A percentile compares a stretch with the other conserved stretches of the same genome.
These are phyloP conservation scores for Globisporangium takayamanum DNA, from an alignment of 352 stramenopile species.

Conservation along the genomic window DNA sequence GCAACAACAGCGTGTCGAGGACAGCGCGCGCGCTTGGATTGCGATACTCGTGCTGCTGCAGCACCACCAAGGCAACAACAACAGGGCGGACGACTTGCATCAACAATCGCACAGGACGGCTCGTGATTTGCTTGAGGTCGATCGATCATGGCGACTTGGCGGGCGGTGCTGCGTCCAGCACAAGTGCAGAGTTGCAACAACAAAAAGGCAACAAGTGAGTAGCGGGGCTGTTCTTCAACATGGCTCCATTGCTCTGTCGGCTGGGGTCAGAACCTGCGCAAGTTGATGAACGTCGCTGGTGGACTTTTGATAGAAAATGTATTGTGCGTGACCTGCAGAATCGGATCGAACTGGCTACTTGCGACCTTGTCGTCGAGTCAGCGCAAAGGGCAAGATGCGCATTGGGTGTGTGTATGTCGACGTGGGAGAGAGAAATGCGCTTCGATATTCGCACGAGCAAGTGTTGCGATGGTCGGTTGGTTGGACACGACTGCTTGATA, in stretches of 20 bases:
- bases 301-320: not conserved
- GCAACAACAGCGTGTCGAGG: not conserved
- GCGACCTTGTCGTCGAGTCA: conserved; percentile 7
- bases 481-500: no score
- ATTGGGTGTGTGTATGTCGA: not conserved
- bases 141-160: not conserved
- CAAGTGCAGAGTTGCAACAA: not conserved
- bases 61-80: no score
- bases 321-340: not conserved
- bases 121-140: not conserved
- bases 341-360: conserved; percentile 1
- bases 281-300: not conserved
- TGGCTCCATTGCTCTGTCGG: not conserved
- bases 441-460: not conserved
- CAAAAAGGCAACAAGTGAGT: not conserved
- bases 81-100: no score
- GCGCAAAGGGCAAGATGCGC: not conserved
- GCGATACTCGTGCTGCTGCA: not conserved
- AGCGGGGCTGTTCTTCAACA: not conserved
- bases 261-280: not conserved
- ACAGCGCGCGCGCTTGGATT: not conserved
- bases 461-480: no score
- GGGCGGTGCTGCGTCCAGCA: not conserved
- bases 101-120: no score
- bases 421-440: not conserved